Conservation (phyloP, 2,329 filamentous ascomycete genomes). For the Sporothrix variecibatus region DNA sequence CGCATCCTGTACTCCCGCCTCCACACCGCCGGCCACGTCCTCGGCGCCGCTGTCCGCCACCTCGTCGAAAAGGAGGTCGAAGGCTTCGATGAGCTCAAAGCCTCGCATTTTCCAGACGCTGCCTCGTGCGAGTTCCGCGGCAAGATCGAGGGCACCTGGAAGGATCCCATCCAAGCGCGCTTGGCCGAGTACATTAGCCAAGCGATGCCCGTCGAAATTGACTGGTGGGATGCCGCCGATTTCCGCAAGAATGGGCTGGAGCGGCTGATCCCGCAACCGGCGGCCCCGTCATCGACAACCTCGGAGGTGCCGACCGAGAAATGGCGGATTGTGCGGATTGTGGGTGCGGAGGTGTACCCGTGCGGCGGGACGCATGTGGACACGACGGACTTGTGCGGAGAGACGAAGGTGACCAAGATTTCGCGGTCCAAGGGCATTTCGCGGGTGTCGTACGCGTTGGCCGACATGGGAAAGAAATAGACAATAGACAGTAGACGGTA, state of each 20-base stretch:
- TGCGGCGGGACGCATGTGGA: slow-evolving; percentile 75
- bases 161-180: slow-evolving; percentile 61
- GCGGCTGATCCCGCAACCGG: slow-evolving; percentile 49
- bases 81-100: slow-evolving; percentile 67
- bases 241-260: slow-evolving; percentile 57
- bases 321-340: slow-evolving; percentile 68
- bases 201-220: slow-evolving; percentile 61
- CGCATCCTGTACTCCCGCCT: slow-evolving; percentile 65
- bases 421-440: slow-evolving; percentile 64
- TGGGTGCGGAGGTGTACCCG: slow-evolving; percentile 68
- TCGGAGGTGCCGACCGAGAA: slow-evolving; percentile 47
- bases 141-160: slow-evolving; percentile 64
- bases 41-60: slow-evolving; percentile 66
- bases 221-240: slow-evolving; percentile 68
- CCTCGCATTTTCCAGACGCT: slow-evolving; percentile 68
- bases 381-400: slow-evolving; percentile 59
- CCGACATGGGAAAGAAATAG: not conserved
- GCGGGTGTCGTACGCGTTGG: slow-evolving; percentile 52
- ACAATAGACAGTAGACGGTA: not conserved
- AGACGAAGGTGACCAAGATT: slow-evolving; percentile 67
- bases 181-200: slow-evolving; percentile 60
- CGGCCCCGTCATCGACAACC: slow-evolving; percentile 36
- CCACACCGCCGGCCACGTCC: slow-evolving; percentile 73
- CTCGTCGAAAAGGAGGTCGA: slow-evolving; percentile 55
- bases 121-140: slow-evolving; percentile 70